Evolutionary conservation across 495 filamentous ascomycete species (phyloP).

Genomic region (Aspergillus mulundensis): DNA sequence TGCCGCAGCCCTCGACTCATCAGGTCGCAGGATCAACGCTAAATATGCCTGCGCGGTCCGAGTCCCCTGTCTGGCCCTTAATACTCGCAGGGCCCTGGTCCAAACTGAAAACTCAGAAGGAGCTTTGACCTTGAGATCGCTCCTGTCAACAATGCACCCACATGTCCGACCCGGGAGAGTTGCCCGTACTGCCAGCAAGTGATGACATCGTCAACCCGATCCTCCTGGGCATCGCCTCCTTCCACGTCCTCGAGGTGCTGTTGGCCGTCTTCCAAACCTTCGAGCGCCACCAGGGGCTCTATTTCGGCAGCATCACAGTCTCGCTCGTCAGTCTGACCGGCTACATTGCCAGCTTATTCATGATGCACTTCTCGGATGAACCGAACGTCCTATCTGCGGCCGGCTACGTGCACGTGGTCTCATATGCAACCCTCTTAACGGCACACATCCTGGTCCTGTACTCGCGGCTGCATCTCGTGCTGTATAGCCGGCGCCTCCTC

Average conservation of each 20-base stretch:
- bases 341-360: neutral
- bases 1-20: too few relatives aligned
- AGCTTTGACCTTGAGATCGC: too few relatives aligned
- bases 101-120: too few relatives aligned
- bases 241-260: neutral
- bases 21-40: too few relatives aligned
- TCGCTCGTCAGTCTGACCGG: neutral
- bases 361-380: neutral
- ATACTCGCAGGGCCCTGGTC: too few relatives aligned
- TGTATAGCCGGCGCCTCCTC: constrained; percentile 69
- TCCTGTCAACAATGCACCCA: neutral
- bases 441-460: neutral
- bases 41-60: too few relatives aligned
- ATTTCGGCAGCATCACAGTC: neutral
- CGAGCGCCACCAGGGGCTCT: neutral
- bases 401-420: neutral
- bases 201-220: neutral
- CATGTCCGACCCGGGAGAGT: neutral
- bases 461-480: constrained; percentile 11
- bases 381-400: too few relatives aligned
- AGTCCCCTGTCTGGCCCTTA: too few relatives aligned
- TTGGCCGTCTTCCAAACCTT: neutral
- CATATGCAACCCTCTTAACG: neutral
- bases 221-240: neutral
- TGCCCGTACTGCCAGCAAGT: too few relatives aligned